Conservation (phyloP, 23 red algal genomes). For the Cyanidioschyzon merolae region DNA sequence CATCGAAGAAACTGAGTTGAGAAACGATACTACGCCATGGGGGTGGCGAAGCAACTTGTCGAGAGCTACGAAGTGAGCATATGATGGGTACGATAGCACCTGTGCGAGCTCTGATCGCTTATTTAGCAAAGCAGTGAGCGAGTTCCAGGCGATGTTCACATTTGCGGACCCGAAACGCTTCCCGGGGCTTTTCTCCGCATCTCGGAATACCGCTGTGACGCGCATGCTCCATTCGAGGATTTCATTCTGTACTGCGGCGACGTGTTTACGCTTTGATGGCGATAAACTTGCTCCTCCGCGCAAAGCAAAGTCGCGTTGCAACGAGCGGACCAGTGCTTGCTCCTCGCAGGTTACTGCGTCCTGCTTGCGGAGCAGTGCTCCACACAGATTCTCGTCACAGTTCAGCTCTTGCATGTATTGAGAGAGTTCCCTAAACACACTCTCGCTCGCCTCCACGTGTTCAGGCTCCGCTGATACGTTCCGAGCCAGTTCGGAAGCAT, state of each 20-base stretch:
- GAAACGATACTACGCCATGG: background rate
- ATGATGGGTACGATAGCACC: conserved; percentile 12
- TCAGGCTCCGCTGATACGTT: conserved; percentile 77
- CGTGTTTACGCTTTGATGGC: conserved; percentile 20
- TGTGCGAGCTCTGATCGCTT: background rate
- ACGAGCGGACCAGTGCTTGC: conserved; percentile 52
- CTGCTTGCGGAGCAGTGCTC: conserved; percentile 30
- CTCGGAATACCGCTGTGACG: conserved; percentile 8
- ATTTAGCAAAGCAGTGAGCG: background rate
- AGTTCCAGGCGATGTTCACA: background rate
- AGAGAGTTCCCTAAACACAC: conserved; percentile 36
- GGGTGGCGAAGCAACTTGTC: conserved; percentile 9
- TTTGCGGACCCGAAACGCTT: background rate
- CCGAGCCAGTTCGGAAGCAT: conserved; percentile 75
- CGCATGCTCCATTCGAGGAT: conserved; percentile 16
- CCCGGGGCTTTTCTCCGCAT: background rate
- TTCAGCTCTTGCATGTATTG: conserved; percentile 66
- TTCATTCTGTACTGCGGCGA: conserved; percentile 13
- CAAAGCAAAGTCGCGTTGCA: conserved; percentile 60
- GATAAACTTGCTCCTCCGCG: conserved; percentile 54
- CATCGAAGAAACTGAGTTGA: background rate
- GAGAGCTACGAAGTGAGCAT: background rate
- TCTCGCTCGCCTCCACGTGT: conserved; percentile 43
- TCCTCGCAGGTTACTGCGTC: conserved; percentile 31
- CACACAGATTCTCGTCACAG: conserved; percentile 52